Conservation (phyloP, 305 asterid genomes). For the Plantago coronopus region DNA sequence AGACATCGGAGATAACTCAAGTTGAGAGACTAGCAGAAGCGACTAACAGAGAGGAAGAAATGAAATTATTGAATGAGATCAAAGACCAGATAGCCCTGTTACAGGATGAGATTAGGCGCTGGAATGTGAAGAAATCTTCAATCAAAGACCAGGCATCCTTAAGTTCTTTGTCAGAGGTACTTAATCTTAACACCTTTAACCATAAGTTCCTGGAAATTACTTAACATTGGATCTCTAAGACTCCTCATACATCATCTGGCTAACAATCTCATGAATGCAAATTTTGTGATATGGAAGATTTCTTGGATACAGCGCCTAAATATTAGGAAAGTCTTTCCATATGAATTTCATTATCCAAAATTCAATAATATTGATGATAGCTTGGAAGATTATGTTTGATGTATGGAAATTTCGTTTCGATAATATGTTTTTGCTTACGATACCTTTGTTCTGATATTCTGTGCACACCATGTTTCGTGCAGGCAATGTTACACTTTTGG, state of each 20-base stretch:
- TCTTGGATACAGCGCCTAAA: no score
- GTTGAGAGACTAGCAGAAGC: constrained; percentile 30
- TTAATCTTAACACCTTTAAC: background rate
- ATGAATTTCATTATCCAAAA: no score
- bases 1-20: constrained; percentile 40
- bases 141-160: constrained; percentile 29
- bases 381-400: no score
- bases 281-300: no score
- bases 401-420: no score
- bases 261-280: background rate
- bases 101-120: constrained; percentile 45
- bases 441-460: constrained; percentile 13
- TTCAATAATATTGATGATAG: no score
- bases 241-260: background rate
- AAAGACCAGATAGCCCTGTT: constrained; percentile 44
- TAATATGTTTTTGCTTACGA: background rate
- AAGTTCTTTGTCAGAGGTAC: constrained; percentile 52
- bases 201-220: background rate
- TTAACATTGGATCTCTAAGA: no score
- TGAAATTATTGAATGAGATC: constrained; percentile 60
- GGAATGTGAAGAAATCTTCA: constrained; percentile 32
- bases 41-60: constrained; percentile 42
- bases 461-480: constrained; percentile 24
- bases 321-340: no score
- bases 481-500: constrained; percentile 85